Percentiles rank a stretch among this genome's conserved stretches.
Evolutionary conservation across 352 stramenopile species (phyloP).

Genomic region (Poterioochromonas sp.): DNA sequence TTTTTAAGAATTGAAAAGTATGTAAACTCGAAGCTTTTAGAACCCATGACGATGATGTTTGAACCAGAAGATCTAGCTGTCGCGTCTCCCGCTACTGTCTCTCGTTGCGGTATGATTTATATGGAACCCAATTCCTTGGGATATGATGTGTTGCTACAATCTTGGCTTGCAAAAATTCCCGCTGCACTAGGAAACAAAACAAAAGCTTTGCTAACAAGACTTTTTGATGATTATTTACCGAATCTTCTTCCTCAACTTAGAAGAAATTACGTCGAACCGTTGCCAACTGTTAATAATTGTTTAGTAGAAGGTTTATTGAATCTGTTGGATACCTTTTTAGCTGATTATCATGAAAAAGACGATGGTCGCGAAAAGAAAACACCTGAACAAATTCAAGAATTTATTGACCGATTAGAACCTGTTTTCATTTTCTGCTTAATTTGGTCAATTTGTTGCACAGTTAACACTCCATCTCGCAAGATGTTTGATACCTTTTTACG

Average conservation of each 20-base stretch:
- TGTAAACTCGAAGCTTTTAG: constrained; percentile 77
- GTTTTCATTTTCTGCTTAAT: constrained; percentile 82
- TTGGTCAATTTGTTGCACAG: constrained; percentile 78
- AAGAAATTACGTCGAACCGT: constrained; percentile 72
- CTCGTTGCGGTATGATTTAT: constrained; percentile 86
- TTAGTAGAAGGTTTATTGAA: constrained; percentile 76
- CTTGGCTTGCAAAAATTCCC: constrained; percentile 67
- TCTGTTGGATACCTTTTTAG: constrained; percentile 78
- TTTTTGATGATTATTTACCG: constrained; percentile 75
- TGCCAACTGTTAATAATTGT: constrained; percentile 74
- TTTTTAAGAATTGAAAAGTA: constrained; percentile 72
- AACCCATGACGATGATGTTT: constrained; percentile 94
- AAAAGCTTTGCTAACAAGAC: constrained; percentile 49
- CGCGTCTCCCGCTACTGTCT: constrained; percentile 81
- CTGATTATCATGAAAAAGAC: constrained; percentile 46
- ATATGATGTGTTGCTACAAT: constrained; percentile 72
- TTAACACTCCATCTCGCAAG: constrained; percentile 65
- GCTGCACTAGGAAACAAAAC: constrained; percentile 23
- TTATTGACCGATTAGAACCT: constrained; percentile 64
- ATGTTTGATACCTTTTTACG: constrained; percentile 74
- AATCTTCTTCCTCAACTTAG: constrained; percentile 67
- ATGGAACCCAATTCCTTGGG: constrained; percentile 83
- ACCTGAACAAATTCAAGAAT: constrained; percentile 68
- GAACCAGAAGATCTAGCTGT: constrained; percentile 86
- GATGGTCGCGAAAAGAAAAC: constrained; percentile 55